A percentile compares a stretch with the other conserved stretches of the same genome.
phyloP scores from a whole-genome alignment of 129 eudicot species.

The Helianthus annuus region HanXRQr2.0-SUNRISE NC_035438.2:66517337-66517836 shows the following conservation, averaged over 20 bases:
- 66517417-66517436: neutral
- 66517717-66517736: neutral
- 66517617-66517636: slow-evolving; percentile 99
- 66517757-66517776: neutral
- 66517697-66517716: neutral
- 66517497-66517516: neutral
- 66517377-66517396: no score
- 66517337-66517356: no score
- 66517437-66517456: slow-evolving; percentile 6
- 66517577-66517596: slow-evolving; percentile 35
- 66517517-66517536: neutral
- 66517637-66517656: slow-evolving; percentile 77
- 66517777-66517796: neutral
- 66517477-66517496: slow-evolving; percentile 4
- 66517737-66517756: neutral
- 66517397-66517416: slow-evolving; percentile 3
- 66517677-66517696: slow-evolving; percentile 36
- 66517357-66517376: no score
- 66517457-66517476: slow-evolving; percentile 8
- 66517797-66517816: neutral
- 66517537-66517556: neutral
- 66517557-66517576: neutral
- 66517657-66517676: slow-evolving; percentile 80
- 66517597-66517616: slow-evolving; percentile 96
- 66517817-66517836: neutral